These are phyloP conservation scores for Rhododendron williamsianum DNA, from an alignment of 148 eudicot species.

Conservation along the genomic window DNA sequence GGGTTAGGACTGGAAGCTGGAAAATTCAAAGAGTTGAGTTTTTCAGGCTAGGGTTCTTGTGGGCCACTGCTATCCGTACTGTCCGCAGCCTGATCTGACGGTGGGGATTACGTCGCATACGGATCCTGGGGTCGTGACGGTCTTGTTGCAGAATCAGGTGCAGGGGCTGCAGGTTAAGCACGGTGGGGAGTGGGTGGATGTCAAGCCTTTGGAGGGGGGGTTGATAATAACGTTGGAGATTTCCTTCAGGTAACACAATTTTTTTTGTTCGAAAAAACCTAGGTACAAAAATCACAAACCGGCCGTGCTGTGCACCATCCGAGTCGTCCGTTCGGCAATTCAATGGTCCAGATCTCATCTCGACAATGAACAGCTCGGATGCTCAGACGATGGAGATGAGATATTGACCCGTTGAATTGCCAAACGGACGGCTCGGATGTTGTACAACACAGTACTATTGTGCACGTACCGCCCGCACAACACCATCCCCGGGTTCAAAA, in stretches of 20 bases:
- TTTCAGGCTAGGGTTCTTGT: constrained; percentile 3
- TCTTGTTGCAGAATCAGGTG: constrained; percentile 25
- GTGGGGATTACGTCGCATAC: constrained; percentile 23
- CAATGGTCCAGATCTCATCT: too few relatives aligned
- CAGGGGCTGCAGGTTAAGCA: constrained; percentile 24
- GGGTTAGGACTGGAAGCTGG: constrained; percentile 18
- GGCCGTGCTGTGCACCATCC: too few relatives aligned
- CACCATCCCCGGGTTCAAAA: too few relatives aligned
- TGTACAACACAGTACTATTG: too few relatives aligned
- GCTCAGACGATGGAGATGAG: too few relatives aligned
- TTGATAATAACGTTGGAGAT: constrained; percentile 28
- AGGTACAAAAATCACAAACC: too few relatives aligned
- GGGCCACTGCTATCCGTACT: constrained; percentile 24
- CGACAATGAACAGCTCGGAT: too few relatives aligned
- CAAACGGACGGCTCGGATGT: too few relatives aligned
- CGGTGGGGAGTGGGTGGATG: constrained; percentile 24
- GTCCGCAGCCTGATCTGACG: constrained; percentile 28
- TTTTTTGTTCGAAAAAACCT: background rate
- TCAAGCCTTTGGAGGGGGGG: constrained; percentile 21
- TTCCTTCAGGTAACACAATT: constrained; percentile 21
- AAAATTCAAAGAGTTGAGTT: constrained; percentile 14
- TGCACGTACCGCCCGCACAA: too few relatives aligned
- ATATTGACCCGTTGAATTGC: too few relatives aligned
- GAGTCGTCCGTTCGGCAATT: too few relatives aligned
- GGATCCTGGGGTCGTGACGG: constrained; percentile 18